Percentiles rank a stretch among this genome's conserved stretches.
Conservation (phyloP, 1,139 yeast genomes). For the Saccharomyces hybrid region DNA sequence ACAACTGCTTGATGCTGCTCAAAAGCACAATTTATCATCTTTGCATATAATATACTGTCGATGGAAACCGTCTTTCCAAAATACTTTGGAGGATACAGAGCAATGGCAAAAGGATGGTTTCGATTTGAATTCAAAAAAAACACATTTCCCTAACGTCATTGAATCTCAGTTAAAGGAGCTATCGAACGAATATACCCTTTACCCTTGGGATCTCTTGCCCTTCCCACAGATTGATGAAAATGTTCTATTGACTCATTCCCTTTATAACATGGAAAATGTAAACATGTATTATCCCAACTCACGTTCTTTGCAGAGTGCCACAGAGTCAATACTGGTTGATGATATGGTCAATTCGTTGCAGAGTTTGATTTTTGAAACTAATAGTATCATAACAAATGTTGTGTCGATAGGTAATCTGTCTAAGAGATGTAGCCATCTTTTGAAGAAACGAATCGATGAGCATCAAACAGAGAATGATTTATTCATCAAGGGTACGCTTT, state of each 20-base stretch:
- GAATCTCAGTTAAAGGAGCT: conserved; percentile 14
- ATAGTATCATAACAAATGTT: conserved; percentile 22
- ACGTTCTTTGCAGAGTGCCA: conserved; percentile 19
- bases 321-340: conserved; percentile 22
- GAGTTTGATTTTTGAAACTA: conserved; percentile 17
- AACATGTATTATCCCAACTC: conserved; percentile 21
- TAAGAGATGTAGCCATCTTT: conserved; percentile 13
- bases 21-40: conserved; percentile 8
- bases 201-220: conserved; percentile 23
- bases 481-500: conserved; percentile 23
- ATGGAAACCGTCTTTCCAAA: conserved; percentile 8
- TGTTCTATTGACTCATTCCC: conserved; percentile 16
- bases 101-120: not conserved
- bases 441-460: conserved; percentile 17
- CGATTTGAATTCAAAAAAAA: not conserved
- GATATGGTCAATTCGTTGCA: conserved; percentile 23
- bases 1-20: conserved; percentile 7
- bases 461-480: conserved; percentile 11
- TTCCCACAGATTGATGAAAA: conserved; percentile 23
- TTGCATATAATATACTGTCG: conserved; percentile 21
- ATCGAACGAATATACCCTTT: conserved; percentile 5
- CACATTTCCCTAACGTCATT: conserved; percentile 14
- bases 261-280: conserved; percentile 20
- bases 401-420: conserved; percentile 25
- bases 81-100: not conserved